Evolutionary conservation across 768 basidiomycete genomes (phyloP).

Genomic region (Kwoniella sp.): DNA sequence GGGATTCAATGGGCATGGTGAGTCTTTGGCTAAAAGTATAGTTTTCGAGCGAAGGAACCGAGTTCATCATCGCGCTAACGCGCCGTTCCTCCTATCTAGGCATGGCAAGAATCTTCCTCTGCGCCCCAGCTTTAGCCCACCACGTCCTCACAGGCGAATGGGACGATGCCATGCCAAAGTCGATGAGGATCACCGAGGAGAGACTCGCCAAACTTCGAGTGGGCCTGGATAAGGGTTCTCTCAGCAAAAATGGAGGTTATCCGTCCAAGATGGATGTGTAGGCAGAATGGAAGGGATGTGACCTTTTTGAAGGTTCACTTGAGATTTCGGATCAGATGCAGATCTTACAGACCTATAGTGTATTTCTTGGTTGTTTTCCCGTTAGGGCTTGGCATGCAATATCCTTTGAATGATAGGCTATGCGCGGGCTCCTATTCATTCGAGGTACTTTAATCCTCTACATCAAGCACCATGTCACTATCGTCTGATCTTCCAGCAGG

Average conservation of each 20-base stretch:
- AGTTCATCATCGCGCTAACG: not conserved
- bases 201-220: conserved; percentile 27
- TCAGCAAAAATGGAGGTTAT: conserved; percentile 12
- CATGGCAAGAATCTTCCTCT: conserved; percentile 50
- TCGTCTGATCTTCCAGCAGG: conserved; percentile 27
- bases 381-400: no score
- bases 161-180: conserved; percentile 36
- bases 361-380: no score
- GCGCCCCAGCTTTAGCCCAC: conserved; percentile 40
- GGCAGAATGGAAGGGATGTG: not conserved
- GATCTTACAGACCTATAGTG: no score
- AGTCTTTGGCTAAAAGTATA: conserved; percentile 2
- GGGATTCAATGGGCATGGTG: conserved; percentile 41
- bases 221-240: conserved; percentile 22
- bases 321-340: no score
- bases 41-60: no score
- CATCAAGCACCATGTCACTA: conserved; percentile 48
- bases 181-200: conserved; percentile 36
- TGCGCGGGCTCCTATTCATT: no score
- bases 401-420: no score
- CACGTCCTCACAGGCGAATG: conserved; percentile 35
- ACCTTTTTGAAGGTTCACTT: no score
- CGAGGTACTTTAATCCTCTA: conserved; percentile 22
- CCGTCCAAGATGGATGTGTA: conserved; percentile 17
- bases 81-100: conserved; percentile 4